Evolutionary conservation across 2,329 filamentous ascomycete genomes (phyloP).

Genomic region (Colletotrichum lupini): DNA sequence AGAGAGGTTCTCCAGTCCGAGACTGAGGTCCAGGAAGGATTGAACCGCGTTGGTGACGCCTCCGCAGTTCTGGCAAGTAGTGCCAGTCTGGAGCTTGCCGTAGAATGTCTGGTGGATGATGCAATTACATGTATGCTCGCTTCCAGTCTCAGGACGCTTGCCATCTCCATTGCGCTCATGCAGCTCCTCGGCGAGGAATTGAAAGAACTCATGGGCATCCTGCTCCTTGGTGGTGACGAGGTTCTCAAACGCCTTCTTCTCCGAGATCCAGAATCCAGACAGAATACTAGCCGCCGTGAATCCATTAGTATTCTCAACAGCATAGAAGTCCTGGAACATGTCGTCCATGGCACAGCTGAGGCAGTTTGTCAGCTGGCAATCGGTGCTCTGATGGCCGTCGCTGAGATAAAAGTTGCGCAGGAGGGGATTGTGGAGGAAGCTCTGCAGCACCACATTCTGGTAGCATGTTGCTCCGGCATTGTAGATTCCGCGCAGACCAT

Average conservation of each 20-base stretch:
- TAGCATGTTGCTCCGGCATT: constrained; percentile 99
- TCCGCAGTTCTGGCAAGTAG: constrained; percentile 89
- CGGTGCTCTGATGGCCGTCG: constrained; percentile 84
- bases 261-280: constrained; percentile 89
- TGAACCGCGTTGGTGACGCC: constrained; percentile 86
- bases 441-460: constrained; percentile 95
- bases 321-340: constrained; percentile 79
- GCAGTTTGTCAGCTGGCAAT: constrained; percentile 74
- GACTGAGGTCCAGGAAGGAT: constrained; percentile 89
- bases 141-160: constrained; percentile 68
- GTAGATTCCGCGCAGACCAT: constrained; percentile 90
- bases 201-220: constrained; percentile 97
- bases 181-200: constrained; percentile 92
- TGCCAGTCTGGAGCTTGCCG: constrained; percentile 89
- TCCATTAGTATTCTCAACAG: constrained; percentile 82
- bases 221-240: constrained; percentile 94
- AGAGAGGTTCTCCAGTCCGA: constrained; percentile 82
- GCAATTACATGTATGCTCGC: constrained; percentile 80
- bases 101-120: constrained; percentile 96
- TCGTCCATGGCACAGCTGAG: constrained; percentile 79
- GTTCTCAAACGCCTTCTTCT: constrained; percentile 77
- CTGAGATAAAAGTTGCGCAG: constrained; percentile 92
- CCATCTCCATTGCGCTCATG: constrained; percentile 84
- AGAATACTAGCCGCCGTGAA: constrained; percentile 92
- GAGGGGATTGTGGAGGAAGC: constrained; percentile 91